These are phyloP conservation scores for Paraphoma chrysanthemicola DNA, from an alignment of 2,329 filamentous ascomycete genomes.

Conservation along the genomic window DNA sequence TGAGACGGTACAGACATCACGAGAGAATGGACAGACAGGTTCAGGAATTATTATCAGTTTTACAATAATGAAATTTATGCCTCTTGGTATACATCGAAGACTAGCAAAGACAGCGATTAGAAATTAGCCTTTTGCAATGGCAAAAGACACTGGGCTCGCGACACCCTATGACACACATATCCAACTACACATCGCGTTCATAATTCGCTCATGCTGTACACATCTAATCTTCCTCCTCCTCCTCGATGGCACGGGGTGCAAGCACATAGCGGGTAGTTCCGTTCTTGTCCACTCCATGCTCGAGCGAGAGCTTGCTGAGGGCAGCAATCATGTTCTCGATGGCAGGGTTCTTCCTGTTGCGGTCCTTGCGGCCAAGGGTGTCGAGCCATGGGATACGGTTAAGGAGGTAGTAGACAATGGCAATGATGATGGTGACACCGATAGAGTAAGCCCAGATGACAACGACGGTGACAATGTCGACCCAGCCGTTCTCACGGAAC, in stretches of 20 bases:
- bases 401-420: constrained; percentile 69
- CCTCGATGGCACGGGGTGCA: constrained; percentile 55
- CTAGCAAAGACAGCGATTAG: constrained; percentile 35
- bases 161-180: constrained; percentile 30
- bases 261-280: constrained; percentile 54
- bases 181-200: constrained; percentile 34
- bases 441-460: constrained; percentile 72
- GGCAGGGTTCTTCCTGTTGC: constrained; percentile 66
- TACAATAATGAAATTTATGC: constrained; percentile 37
- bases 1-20: too few relatives aligned
- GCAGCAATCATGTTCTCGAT: constrained; percentile 72
- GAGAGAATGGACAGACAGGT: neutral
- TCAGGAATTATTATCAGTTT: constrained; percentile 3
- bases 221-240: constrained; percentile 55
- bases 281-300: constrained; percentile 62
- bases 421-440: constrained; percentile 69
- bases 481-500: constrained; percentile 59
- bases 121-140: constrained; percentile 31
- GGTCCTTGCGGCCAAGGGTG: constrained; percentile 69
- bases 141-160: constrained; percentile 27
- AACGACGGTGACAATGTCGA: constrained; percentile 70
- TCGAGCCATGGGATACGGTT: constrained; percentile 66
- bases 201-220: constrained; percentile 21
- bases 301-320: constrained; percentile 68
- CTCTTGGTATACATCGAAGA: constrained; percentile 39